Base-by-base conservation (phyloP, 768 basidiomycete species). In the Pleurotus cornucopiae region DNA sequence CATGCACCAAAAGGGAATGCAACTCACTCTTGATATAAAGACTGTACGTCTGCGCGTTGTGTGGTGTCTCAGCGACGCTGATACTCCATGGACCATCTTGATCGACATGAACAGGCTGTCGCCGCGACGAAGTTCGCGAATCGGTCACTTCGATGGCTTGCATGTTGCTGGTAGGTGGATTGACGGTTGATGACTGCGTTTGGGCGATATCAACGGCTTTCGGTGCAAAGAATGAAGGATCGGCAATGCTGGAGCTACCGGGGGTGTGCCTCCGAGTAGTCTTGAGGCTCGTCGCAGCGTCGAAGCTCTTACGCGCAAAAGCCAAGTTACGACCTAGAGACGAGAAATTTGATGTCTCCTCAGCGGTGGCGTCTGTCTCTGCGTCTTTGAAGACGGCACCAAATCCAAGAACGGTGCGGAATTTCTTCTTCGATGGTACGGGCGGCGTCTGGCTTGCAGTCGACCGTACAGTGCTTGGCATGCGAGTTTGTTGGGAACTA, bases 11-110 rank as follows among this genome's bases (percentile, higher is more conserved):
- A 25, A 49, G 13, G 30, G 11, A 34, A 11, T 34, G 11, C 30
- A 48, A 82, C 89, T 77, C 71, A 93, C 91, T 94, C 81, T 92
- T 94, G 73, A 94, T 84, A 77, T 94, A 94, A 66, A 94, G 80
- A 67, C 82, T 86, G 75, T 87, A 94, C 6, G 84, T 82, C 61
- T 78, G 75, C 46, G 84, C 67, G 70, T 89, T 86, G 68, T 90
- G 81, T 20, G 88, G 88, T 52, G 84, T 86, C 75, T 92, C 89
- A 60, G 92, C 92, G 60, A 93, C 90, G 68, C 88, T 90, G 67
- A 94, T 83, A 64, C 84, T 84, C 92, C 92, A 94, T 20, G 84
- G 89, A 12, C 88, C 89, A 65, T 91, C 89, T 70, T 89, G 83
- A 68, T 91, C 88, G 59, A 86, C 77, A 47, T 88, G 81, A 34